A percentile compares a stretch with the other conserved stretches of the same genome.
phyloP scores from a whole-genome alignment of 2,329 filamentous ascomycete genomes.

The Curvularia sp. region DNA sequence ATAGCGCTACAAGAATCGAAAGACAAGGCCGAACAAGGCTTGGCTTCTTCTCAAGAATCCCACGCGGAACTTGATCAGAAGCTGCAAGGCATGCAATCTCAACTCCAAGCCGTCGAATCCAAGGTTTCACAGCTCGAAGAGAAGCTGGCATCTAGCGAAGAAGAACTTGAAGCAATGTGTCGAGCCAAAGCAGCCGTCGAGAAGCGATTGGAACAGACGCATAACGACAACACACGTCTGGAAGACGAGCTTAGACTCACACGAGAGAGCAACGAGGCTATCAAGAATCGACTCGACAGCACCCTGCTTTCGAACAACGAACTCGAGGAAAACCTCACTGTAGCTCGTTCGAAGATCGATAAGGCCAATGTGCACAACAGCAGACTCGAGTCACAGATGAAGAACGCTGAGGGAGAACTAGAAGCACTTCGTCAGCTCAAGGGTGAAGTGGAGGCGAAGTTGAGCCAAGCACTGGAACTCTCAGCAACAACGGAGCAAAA shows the following conservation, averaged over 20 bases:
- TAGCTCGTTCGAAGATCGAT: slow-evolving; percentile 19
- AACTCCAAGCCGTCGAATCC: slow-evolving; percentile 19
- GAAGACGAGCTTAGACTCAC: slow-evolving; percentile 29
- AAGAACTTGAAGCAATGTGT: slow-evolving; percentile 29
- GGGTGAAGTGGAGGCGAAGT: slow-evolving; percentile 17
- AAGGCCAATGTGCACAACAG: slow-evolving; percentile 24
- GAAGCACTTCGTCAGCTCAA: slow-evolving; percentile 24
- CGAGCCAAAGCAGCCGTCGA: slow-evolving; percentile 24
- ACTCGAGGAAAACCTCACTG: slow-evolving; percentile 29
- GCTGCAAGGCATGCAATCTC: slow-evolving; percentile 23
- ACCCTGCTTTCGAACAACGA: slow-evolving; percentile 16
- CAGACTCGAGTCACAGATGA: slow-evolving; percentile 21
- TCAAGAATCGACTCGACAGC: slow-evolving; percentile 20
- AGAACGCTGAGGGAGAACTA: slow-evolving; percentile 20
- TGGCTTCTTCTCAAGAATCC: slow-evolving; percentile 23
- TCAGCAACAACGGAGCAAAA: slow-evolving; percentile 16
- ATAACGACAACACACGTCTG: slow-evolving; percentile 23
- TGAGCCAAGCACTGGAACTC: slow-evolving; percentile 11
- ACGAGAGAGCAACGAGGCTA: slow-evolving; percentile 17
- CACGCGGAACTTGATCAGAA: slow-evolving; percentile 25
- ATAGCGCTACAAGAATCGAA: slow-evolving; percentile 25
- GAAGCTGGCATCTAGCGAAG: slow-evolving; percentile 22
- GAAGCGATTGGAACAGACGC: slow-evolving; percentile 24
- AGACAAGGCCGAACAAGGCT: slow-evolving; percentile 25
- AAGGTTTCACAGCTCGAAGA: slow-evolving; percentile 18